Base-by-base conservation (phyloP, 257 asterid genomes). In the Cynanchum wilfordii region DNA sequence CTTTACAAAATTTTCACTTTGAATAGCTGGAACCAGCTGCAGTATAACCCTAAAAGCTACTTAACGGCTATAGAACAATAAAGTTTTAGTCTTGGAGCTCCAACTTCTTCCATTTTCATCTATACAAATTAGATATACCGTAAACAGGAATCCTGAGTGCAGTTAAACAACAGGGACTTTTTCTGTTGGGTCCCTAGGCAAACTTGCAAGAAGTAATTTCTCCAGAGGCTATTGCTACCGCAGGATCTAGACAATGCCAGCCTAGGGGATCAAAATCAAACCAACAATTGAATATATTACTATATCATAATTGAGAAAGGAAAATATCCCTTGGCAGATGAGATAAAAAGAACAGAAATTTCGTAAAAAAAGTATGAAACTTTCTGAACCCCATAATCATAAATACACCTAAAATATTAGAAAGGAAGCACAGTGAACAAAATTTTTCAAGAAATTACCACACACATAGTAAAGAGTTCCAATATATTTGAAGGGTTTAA, bases 401-500 rank as follows among this genome's bases (percentile, higher is more conserved):
- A 27, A 42, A n/a, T 40, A 59, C 1, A 17, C 25, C 40, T 33
- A 5, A 20, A n/a, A 71, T 20, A 16, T 13, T 29, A n/a, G 40
- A 40, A 30, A 38, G 3, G 5, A 15, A n/a, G 10, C 56, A 8
- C 3, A 13, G 3, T 1, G 27, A 59, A 15, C 11, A 1, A 17
- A 1, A 2, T 2, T 68, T 44, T 12, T 12, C n/a, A 68, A 55
- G 50, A 54, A 49, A 29, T 19, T 15, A 5, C 29, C 24, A 19
- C 12, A 7, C 8, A 51, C 60, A 52, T 52, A 38, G 7, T 20
- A 4, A 56, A 38, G 22, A 33, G 36, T 36, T 36, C 19, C 19
- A 72, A 65, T n/a, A 49, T 15, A 64, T 16, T n/a, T n/a, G 20
- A 3, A 63, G 72, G 47, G 55, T 54, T 70, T 75, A 50, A 54